Evolutionary conservation across 257 asterid species (phyloP).

Genomic region (Nicotiana otophora): DNA sequence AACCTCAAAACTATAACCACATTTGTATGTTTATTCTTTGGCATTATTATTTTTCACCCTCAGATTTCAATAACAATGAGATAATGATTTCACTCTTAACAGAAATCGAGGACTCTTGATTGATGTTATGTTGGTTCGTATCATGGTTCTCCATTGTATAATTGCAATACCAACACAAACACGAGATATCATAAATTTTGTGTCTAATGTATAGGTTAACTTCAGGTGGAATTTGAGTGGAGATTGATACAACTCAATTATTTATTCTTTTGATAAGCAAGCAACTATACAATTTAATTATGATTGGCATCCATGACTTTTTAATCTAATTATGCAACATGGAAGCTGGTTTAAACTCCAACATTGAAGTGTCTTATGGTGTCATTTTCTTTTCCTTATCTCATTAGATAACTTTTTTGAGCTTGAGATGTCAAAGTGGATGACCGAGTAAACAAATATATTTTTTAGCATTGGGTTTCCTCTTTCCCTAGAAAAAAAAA

Average conservation of each 20-base stretch:
- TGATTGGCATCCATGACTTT: neutral
- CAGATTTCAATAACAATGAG: too few species aligned
- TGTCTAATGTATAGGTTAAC: neutral
- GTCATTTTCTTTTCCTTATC: neutral
- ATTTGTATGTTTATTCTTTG: neutral
- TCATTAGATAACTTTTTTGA: neutral
- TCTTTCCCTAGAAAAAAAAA: neutral
- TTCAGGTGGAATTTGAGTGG: neutral
- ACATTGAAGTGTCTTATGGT: neutral
- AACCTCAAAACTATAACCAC: neutral
- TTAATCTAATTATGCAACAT: neutral
- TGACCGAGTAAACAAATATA: neutral
- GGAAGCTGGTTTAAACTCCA: neutral
- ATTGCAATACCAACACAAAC: neutral
- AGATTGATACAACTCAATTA: neutral
- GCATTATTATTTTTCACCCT: neutral
- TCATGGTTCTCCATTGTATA: neutral
- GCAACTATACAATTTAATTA: neutral
- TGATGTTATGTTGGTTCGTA: neutral
- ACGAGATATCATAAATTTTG: too few species aligned
- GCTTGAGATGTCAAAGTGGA: neutral
- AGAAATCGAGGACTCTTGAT: neutral
- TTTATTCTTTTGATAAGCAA: too few species aligned
- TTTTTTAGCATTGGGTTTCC: neutral
- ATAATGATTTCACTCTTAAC: neutral